Conservation (phyloP, 148 eudicot species). For the Spergularia marina region DNA sequence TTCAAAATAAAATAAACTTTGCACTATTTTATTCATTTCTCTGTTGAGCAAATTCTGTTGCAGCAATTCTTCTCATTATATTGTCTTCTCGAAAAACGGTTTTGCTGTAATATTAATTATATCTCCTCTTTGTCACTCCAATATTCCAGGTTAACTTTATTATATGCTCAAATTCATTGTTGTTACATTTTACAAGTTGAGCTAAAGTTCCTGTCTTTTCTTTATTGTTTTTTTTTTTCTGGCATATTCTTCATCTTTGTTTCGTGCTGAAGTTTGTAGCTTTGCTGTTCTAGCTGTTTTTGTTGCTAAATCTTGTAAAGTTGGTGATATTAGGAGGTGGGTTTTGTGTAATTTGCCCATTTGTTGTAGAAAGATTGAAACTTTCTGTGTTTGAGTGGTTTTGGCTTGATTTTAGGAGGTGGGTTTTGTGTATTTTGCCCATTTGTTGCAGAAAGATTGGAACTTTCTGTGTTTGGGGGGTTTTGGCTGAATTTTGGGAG, state of each 20-base stretch:
- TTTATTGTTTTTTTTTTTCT: slow-evolving; percentile 4
- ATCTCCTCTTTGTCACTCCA: slow-evolving; percentile 4
- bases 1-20: neutral
- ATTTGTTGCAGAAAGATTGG: neutral
- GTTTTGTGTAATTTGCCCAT: slow-evolving; percentile 3
- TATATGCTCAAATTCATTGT: slow-evolving; percentile 1
- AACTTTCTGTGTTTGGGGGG: neutral
- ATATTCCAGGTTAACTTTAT: slow-evolving; percentile 5
- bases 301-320: neutral
- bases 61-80: slow-evolving; percentile 8
- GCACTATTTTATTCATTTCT: slow-evolving; percentile 27
- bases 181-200: slow-evolving; percentile 2
- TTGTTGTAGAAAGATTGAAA: no score
- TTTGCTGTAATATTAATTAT: neutral
- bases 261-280: neutral
- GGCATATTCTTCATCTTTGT: neutral
- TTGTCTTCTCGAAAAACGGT: slow-evolving; percentile 14
- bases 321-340: neutral
- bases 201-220: neutral
- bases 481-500: slow-evolving; percentile 2
- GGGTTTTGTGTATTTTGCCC: slow-evolving; percentile 14
- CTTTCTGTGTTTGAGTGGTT: neutral
- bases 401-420: slow-evolving; percentile 12
- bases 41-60: neutral
- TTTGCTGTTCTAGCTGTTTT: slow-evolving; percentile 10